A percentile compares a stretch with the other conserved stretches of the same genome.
phyloP scores from a whole-genome alignment of 1,284 basidiomycete genomes.

The Gomphus sp. region DNA sequence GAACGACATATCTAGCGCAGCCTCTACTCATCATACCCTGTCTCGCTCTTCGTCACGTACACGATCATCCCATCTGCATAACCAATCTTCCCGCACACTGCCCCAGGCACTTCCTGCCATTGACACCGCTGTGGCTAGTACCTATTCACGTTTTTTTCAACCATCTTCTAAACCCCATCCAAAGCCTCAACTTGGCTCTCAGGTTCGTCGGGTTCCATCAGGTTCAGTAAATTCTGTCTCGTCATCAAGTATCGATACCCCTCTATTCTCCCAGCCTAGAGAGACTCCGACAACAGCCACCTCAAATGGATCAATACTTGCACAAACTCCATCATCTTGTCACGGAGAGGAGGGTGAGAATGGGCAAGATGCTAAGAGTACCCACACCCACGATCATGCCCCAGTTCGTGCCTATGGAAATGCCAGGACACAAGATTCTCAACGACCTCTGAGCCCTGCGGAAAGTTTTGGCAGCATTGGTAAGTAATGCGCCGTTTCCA shows the following conservation, averaged over 20 bases:
- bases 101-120: neutral
- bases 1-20: neutral
- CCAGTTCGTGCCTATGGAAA: neutral
- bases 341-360: neutral
- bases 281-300: neutral
- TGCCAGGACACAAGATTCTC: neutral
- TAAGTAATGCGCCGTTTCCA: neutral
- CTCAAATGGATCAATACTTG: neutral
- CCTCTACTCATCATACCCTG: neutral
- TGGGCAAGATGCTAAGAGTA: neutral
- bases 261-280: neutral
- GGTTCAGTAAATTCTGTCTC: neutral
- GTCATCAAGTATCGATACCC: neutral
- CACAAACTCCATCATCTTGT: neutral
- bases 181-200: neutral
- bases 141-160: neutral
- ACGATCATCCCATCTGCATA: neutral
- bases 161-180: neutral
- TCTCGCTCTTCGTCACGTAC: neutral
- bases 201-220: neutral
- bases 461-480: constrained; percentile 6
- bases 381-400: neutral
- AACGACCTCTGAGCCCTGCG: neutral
- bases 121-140: neutral
- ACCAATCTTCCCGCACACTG: neutral